Evolutionary conservation across 371 early-diverging fungal genomes (phyloP).

Genomic region (Massospora cicadina): DNA sequence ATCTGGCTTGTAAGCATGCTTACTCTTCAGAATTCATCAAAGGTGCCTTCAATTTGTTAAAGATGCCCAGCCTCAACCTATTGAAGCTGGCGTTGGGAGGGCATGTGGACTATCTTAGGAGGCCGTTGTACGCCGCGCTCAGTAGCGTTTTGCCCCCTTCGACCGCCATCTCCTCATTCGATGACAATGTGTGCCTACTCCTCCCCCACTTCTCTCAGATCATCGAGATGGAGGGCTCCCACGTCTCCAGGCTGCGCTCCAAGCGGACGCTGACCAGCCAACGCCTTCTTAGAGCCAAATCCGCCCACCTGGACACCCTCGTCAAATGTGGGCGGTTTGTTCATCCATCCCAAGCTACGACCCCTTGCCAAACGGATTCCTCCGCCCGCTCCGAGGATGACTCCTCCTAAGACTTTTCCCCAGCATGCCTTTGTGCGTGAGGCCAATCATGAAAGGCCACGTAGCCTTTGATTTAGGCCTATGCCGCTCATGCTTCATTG

Average conservation of each 20-base stretch:
- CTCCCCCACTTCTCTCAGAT: neutral
- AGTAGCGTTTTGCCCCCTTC: neutral
- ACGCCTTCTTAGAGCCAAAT: neutral
- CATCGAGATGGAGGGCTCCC: neutral
- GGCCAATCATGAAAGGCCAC: no score
- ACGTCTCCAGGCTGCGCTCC: neutral
- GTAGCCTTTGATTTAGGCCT: no score
- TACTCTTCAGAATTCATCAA: neutral
- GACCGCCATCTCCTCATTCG: neutral
- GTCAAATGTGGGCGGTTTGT: neutral
- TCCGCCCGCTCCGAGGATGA: no score
- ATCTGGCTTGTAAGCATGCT: neutral
- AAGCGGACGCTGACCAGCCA: neutral
- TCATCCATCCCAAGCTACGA: neutral
- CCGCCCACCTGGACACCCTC: neutral
- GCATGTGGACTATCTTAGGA: neutral
- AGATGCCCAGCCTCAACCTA: neutral
- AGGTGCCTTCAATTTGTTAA: neutral
- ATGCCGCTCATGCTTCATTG: no score
- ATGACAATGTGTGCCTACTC: neutral
- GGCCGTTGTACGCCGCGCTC: neutral
- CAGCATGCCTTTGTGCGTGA: no score
- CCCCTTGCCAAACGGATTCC: no score
- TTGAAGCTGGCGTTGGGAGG: neutral
- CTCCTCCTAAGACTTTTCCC: no score